Evolutionary conservation across 225 moss, liverwort and hornwort species (phyloP).

Genomic region (Thuidium tamariscinum): DNA sequence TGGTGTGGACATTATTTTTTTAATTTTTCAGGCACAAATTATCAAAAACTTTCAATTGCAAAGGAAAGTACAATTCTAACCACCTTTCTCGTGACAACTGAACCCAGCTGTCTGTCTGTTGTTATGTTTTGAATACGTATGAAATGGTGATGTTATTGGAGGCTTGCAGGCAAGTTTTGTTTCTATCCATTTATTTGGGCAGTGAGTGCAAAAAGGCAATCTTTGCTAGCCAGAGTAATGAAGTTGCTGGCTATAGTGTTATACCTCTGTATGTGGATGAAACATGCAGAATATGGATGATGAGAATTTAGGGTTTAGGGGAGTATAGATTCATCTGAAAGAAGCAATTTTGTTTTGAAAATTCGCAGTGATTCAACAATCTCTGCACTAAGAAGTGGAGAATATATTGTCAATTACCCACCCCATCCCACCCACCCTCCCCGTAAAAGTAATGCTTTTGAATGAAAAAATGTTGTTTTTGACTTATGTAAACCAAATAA

Average conservation of each 20-base stretch:
- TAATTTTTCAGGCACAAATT: background rate
- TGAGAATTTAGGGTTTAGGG: background rate
- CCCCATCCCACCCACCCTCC: no score
- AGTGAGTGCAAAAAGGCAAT: background rate
- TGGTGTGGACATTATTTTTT: background rate
- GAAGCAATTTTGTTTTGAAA: rapidly evolving
- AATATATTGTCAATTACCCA: rapidly evolving
- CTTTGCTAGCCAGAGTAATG: background rate
- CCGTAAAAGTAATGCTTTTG: background rate
- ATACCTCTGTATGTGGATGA: background rate
- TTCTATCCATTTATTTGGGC: background rate
- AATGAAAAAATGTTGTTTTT: no score
- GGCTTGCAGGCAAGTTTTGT: background rate
- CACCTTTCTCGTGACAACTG: background rate
- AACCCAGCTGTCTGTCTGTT: background rate
- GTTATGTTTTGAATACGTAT: background rate
- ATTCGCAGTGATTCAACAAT: background rate
- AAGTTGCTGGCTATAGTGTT: background rate
- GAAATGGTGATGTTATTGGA: background rate
- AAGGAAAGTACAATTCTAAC: background rate
- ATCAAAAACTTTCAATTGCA: background rate
- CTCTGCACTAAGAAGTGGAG: background rate
- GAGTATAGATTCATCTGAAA: background rate
- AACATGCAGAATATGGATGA: background rate
- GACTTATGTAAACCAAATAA: no score